These are phyloP conservation scores for Anthracocystis walkeri DNA, from an alignment of 1,284 basidiomycete species.

Conservation along the genomic window DNA sequence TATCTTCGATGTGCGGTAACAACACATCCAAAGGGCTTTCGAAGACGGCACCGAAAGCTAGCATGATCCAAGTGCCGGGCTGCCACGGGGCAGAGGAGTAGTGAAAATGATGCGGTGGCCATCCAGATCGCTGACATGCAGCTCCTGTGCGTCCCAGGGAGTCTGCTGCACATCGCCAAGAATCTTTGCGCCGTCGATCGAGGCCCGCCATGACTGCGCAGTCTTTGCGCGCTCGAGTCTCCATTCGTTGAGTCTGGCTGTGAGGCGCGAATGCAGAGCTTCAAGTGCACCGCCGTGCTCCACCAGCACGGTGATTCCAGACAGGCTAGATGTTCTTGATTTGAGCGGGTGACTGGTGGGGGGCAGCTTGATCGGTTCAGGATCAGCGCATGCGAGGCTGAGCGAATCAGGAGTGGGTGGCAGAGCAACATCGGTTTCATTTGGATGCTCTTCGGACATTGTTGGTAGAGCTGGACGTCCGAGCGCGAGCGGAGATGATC, in stretches of 20 bases:
- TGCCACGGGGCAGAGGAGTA: constrained; percentile 27
- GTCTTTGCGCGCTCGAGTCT: constrained; percentile 19
- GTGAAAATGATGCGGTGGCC: constrained; percentile 49
- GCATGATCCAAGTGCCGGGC: constrained; percentile 12
- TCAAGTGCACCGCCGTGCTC: constrained; percentile 32
- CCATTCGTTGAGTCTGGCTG: constrained; percentile 34
- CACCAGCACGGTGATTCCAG: constrained; percentile 32
- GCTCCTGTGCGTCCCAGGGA: constrained; percentile 48
- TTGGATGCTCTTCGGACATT: constrained; percentile 13
- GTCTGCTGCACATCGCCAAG: constrained; percentile 39
- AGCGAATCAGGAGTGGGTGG: constrained; percentile 29
- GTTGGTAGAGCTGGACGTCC: constrained; percentile 17
- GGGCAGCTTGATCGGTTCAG: constrained; percentile 21
- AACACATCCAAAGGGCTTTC: neutral
- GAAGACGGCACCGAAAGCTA: neutral
- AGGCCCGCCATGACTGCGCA: constrained; percentile 5
- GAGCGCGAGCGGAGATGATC: constrained; percentile 4
- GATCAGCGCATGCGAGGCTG: constrained; percentile 18
- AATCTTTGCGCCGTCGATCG: constrained; percentile 16
- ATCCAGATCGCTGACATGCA: constrained; percentile 45
- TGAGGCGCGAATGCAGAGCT: constrained; percentile 33
- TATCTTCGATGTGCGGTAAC: constrained; percentile 20
- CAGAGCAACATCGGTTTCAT: constrained; percentile 1
- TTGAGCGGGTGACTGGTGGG: constrained; percentile 22
- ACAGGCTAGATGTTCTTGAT: constrained; percentile 9